Evolutionary conservation across 2,329 filamentous ascomycete genomes (phyloP), one percentile per base, ranked within the genome.

Genomic region (Orbilia blumenaviensis): DNA sequence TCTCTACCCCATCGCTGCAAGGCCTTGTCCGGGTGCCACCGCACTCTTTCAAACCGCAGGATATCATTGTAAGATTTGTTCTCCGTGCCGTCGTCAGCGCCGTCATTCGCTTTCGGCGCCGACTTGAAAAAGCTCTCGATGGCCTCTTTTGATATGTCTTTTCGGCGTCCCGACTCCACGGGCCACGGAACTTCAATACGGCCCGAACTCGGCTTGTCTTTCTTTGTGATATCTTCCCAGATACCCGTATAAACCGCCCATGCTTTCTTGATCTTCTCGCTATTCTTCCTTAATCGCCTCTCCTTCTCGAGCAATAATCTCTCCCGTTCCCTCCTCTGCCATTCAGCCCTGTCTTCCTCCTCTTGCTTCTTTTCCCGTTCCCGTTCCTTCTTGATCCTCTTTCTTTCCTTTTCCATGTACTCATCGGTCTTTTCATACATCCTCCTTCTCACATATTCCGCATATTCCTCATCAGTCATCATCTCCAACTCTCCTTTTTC

Each of bases 11-110:
- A 90, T 63, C 89, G 88, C 84, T 97, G 95, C 85, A 97, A 93
- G 67, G 98, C 91, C 85, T 98, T 99, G 84, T 99, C 95, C 2
- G 95, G 95, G 84, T 99, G 95, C 95, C 95, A 99, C 14, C 93
- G 87, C 16, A 98, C 90, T 61, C 95, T 89, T 84, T 99, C 95
- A 3, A 89, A 85, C 83, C 96, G 97, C 62, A 98, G 85, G 3
- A 87, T 82, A 48, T 86, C 84, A 14, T 50, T 16, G 38, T 71
- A 72, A 69, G 85, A 83, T 8, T 77, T 78, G n/a, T 29, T 66
- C 34, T 73, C 62, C 5, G 52, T 6, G n/a, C 48, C 81, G 75
- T n/a, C n/a, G n/a, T n/a, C 77, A 79, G 56, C 78, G 68, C 34
- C 27, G 4, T 77, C 80, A n/a, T 72, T 61, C 2, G 46, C 36